Conservation (phyloP, 2,329 filamentous ascomycete species). For the Ophioceras dolichostomum region DNA sequence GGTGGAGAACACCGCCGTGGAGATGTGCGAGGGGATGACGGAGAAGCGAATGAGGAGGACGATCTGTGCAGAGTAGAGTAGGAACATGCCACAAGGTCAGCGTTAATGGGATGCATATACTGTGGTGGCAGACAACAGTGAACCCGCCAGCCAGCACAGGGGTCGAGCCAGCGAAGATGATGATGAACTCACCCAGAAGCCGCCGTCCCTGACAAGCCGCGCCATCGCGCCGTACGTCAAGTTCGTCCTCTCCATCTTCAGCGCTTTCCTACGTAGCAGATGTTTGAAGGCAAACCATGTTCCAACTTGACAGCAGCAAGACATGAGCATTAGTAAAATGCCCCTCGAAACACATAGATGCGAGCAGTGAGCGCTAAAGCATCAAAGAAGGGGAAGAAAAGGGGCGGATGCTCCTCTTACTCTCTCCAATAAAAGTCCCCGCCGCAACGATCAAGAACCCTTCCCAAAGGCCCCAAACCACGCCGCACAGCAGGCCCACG, state of each 20-base stretch:
- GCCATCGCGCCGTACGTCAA: constrained; percentile 26
- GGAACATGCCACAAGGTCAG: too few relatives aligned
- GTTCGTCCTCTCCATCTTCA: constrained; percentile 25
- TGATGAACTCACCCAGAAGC: constrained; percentile 22
- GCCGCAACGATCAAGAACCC: constrained; percentile 26
- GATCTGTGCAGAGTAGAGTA: constrained; percentile 14
- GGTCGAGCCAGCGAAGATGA: too few relatives aligned
- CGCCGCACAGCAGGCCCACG: constrained; percentile 25
- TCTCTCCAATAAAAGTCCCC: constrained; percentile 26
- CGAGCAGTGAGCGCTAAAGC: constrained; percentile 1
- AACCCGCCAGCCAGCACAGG: too few relatives aligned
- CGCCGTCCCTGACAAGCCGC: constrained; percentile 24
- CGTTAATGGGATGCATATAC: too few relatives aligned
- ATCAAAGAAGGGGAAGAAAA: too few relatives aligned
- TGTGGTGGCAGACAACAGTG: too few relatives aligned
- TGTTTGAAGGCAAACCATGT: constrained; percentile 28
- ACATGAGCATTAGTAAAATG: too few relatives aligned
- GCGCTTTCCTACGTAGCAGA: constrained; percentile 19
- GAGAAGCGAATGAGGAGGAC: constrained; percentile 27
- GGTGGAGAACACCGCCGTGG: constrained; percentile 28
- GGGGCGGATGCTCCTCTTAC: constrained; percentile 9
- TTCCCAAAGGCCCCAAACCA: constrained; percentile 26
- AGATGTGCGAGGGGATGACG: constrained; percentile 26
- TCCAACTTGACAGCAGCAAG: constrained; percentile 12
- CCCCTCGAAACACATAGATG: background rate